Evolutionary conservation across 306 rosid genomes (phyloP), one percentile per base, ranked within the genome.

Genomic region (Rosa chinensis): DNA sequence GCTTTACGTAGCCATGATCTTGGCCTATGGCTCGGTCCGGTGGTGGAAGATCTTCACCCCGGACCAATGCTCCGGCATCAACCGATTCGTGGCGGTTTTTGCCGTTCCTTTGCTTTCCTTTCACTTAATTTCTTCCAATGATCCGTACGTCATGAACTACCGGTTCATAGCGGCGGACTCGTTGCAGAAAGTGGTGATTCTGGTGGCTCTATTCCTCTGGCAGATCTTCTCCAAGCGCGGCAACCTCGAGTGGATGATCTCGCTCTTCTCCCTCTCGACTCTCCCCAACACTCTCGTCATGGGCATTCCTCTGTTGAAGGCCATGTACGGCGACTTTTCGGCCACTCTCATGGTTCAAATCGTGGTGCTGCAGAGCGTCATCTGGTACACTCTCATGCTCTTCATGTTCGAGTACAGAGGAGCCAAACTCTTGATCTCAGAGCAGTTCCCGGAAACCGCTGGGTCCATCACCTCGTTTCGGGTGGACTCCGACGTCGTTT

Each of bases 11-110:
- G 97, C 95, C 18, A 91, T 93, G 97, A 80, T 91, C 17, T 52
- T 93, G 74, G 98, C 95, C 39, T 93, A 88, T 32, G 95, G 91
- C 44, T 93, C 98, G 0, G 93, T 93, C 8, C 75, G 88, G 21
- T 90, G 98, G 98, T 93, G 98, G 98, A 89, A 86, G 72, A 87
- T 89, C 82, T 91, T 93, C 89, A 89, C 97, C 3, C 92, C 92
- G 1, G 95, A 91, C 52, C 98, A 93, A 35, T 93, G 97, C 84
- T 87, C 89, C 35, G 98, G 98, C 12, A 93, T 93, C 67, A 93
- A 90, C 84, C 91, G 97, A 1, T 93, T 93, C 64, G 97, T 93
- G 1, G 91, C 98, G 0, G 90, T 91, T 2, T 93, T 93, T 14
- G 97, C 95, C 18, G 97, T 93, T 4, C 98, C 98, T 0, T 75